Evolutionary conservation across 805 yeast species (phyloP), one percentile per base, ranked within the genome.

Genomic region (Starmerella bacillaris): DNA sequence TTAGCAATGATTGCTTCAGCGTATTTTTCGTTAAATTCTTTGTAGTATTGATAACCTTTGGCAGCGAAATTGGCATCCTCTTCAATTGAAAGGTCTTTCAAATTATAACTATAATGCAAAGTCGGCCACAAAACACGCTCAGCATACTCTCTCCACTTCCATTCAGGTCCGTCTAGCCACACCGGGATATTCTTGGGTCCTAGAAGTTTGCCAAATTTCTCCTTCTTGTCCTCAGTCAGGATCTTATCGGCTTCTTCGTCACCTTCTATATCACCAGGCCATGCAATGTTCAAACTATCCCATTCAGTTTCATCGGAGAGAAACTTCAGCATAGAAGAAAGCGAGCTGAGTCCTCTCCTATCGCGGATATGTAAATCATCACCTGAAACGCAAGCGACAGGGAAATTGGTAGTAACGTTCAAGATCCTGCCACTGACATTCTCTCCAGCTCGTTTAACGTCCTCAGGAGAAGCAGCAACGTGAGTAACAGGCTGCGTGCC

Each of bases 101-200:
- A 19, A 31, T 34, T 40, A 55, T 80, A 77, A 54, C 89, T 82
- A 58, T 89, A 89, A 52, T 89, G 98, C 57, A 86, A 73, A 2
- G 82, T 76, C 1, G 94, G 94, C 96, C 98, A 89, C 20, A 89
- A 60, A 16, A 75, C 74, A 47, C 77, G 72, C 52, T 86, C 96
- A 1, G 95, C 92, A 51, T 80, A 86, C 45, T 65, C 66, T 45
- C 95, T 67, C 94, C 95, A 86, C 40, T 84, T 63, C 30, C 63
- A 63, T 55, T 78, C 78, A 41, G 74, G 68, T 41, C 89, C 68
- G 37, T 78, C 61, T 22, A 86, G 60, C 94, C 95, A 84, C 35
- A 86, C 78, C 0, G 96, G 95, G 16, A 39, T 37, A 18, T 42
- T 33, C 7, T 32, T 33, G 27, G 38, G 33, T 21, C 49, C 48